These are phyloP conservation scores for Eutrema heterophyllum DNA, from an alignment of 345 rosid genomes.

Conservation along the genomic window DNA sequence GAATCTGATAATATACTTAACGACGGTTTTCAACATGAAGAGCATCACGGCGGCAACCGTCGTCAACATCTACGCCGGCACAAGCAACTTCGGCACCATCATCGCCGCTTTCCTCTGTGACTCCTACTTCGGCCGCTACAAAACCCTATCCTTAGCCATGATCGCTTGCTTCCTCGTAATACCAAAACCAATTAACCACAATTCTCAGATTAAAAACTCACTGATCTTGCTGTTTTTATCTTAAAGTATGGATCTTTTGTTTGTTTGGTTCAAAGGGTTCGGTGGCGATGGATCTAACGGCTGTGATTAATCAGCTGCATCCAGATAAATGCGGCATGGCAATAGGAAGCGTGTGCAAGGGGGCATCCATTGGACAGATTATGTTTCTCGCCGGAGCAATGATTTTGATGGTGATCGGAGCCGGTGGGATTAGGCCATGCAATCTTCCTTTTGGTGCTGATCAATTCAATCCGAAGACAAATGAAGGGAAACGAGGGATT, in stretches of 20 bases:
- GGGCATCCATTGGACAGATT: slow-evolving; percentile 56
- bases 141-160: slow-evolving; percentile 54
- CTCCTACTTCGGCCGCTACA: slow-evolving; percentile 71
- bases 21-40: slow-evolving; percentile 58
- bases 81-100: slow-evolving; percentile 59
- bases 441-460: slow-evolving; percentile 77
- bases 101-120: slow-evolving; percentile 62
- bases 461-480: slow-evolving; percentile 60
- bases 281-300: slow-evolving; percentile 54
- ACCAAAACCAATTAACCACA: background rate
- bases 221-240: background rate
- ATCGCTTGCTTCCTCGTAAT: slow-evolving; percentile 56
- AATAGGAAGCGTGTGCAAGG: slow-evolving; percentile 38
- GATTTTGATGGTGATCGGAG: slow-evolving; percentile 53
- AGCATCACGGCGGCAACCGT: slow-evolving; percentile 58
- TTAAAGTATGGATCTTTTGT: background rate
- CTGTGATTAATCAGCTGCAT: slow-evolving; percentile 46
- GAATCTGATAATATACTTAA: slow-evolving; percentile 53
- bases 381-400: slow-evolving; percentile 49
- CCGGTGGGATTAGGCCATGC: slow-evolving; percentile 81
- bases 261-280: slow-evolving; percentile 41
- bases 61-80: slow-evolving; percentile 53
- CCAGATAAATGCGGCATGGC: slow-evolving; percentile 43
- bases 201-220: background rate
- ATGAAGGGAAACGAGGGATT: slow-evolving; percentile 62